Evolutionary conservation across 2,329 filamentous ascomycete species (phyloP), one percentile per base, ranked within the genome.

Genomic region (Trichoderma polysporum): DNA sequence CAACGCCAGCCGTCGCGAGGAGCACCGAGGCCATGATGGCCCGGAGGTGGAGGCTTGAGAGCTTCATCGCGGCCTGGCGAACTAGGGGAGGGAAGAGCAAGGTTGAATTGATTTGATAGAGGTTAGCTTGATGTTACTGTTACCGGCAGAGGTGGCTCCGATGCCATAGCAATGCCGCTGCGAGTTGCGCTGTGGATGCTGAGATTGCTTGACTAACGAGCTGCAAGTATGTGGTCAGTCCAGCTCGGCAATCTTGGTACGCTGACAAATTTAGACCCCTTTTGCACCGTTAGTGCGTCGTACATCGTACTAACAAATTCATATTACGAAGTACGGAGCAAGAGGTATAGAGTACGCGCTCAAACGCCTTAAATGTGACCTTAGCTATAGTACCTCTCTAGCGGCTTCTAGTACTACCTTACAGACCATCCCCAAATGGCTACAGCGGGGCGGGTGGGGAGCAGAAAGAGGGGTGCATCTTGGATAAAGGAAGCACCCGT

Each of bases 1-100:
- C 87, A 31, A 84, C 81, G 68, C 83, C 80, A 27, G 74, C 73
- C 9, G 83, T 77, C 65, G 80, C 76, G 54, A 88, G 76, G 66
- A 87, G 73, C 67, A 82, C 73, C 47, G 82, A 78, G 53, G 79
- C 82, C 73, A 85, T 74, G 64, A 87, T 77, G 71, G 82, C 80
- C 45, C 83, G 80, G 56, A 85, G 77, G 56, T 81, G 76, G 68
- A 83, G 71, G 65, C 71, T 76, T 19, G 79, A 79, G 49, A 85
- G 75, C 78, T 85, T 86, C 86, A 89, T 89, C 59, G 68, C 71
- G 70, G 63, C 4, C n/a, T 27, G n/a, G 45, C n/a, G 15, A 27
- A n/a, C n/a, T 17, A 45, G 12, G 13, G 7, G 12, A 45, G n/a
- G 4, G 39, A 22, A 12, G 41, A 22, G n/a, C n/a, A 5, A 12